A percentile compares a stretch with the other conserved stretches of the same genome.
These are phyloP conservation scores for Spiraea crenata DNA, from an alignment of 331 rosid species.

Conservation along the genomic window DNA sequence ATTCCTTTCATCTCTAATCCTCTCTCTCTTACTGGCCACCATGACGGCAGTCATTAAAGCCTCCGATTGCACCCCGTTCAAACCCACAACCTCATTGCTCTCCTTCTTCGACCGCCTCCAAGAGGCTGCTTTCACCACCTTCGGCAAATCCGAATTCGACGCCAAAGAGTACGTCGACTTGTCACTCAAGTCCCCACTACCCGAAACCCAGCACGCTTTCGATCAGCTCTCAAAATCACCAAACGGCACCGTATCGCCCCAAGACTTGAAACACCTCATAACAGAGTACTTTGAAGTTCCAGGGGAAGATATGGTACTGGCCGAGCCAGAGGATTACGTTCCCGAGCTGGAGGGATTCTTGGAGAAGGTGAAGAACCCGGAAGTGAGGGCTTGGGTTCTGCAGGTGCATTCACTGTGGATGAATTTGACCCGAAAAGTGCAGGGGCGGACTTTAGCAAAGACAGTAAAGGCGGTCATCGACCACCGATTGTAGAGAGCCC, in stretches of 20 bases:
- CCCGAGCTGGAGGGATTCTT: slow-evolving; percentile 56
- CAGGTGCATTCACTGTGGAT: slow-evolving; percentile 70
- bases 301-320: slow-evolving; percentile 60
- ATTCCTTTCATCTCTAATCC: neutral
- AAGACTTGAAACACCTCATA: slow-evolving; percentile 36
- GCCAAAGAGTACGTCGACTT: slow-evolving; percentile 72
- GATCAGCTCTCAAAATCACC: slow-evolving; percentile 32
- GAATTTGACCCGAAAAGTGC: slow-evolving; percentile 50
- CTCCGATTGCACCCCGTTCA: slow-evolving; percentile 20
- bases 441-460: no score
- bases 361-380: slow-evolving; percentile 47
- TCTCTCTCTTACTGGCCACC: slow-evolving; percentile 2
- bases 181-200: slow-evolving; percentile 46
- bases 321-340: slow-evolving; percentile 56
- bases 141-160: slow-evolving; percentile 44
- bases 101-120: slow-evolving; percentile 60
- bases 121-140: slow-evolving; percentile 44
- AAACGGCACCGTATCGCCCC: slow-evolving; percentile 36
- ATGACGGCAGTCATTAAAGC: slow-evolving; percentile 17
- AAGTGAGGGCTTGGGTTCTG: slow-evolving; percentile 69
- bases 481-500: no score
- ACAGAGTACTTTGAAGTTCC: slow-evolving; percentile 35
- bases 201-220: slow-evolving; percentile 40
- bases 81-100: slow-evolving; percentile 54
- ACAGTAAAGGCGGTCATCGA: no score